Evolutionary conservation across 1,139 yeast genomes (phyloP), one percentile per base, ranked within the genome.

Genomic region (Geotrichum europaeum): DNA sequence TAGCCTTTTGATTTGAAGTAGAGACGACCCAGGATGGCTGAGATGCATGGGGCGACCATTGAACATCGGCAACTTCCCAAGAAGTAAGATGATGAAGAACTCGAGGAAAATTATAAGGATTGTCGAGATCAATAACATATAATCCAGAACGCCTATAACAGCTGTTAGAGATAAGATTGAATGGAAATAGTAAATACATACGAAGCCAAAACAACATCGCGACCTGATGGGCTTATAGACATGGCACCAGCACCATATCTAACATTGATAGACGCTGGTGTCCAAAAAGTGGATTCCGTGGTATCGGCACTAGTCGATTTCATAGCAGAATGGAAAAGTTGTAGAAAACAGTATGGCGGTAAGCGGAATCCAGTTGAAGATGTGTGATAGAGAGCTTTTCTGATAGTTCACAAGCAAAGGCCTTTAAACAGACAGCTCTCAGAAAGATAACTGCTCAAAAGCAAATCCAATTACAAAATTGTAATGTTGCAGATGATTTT

Each of bases 21-120:
- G 96, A 89, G 0, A 92, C 87, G 59, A 95, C 91, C 96, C 97
- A 91, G 20, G 87, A 81, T 0, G 96, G 95, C 65, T 88, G 88
- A 0, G 84, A 80, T 12, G 81, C 79, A 70, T 90, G 96, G 0
- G 98, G 97, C 2, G 96, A 89, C 98, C 99, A 94, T 72, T 94
- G 98, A 0, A 92, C 97, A 72, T 94, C 97, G 0, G 99, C 97
- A 1, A 94, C 99, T 73, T 94, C 98, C 99, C 99, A 95, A 0
- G 96, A 86, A 0, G 98, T 92, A 40, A 85, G 80, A 70, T 94
- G 97, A 61, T 86, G 96, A 32, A 94, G 80, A 91, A 96, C 89
- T 62, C 99, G 77, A 0, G 99, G 99, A 0, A 96, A 91, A 0
- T 95, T 85, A 73, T 90, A 92, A 0, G 98, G 98, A 72, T 94